These are phyloP conservation scores for Seminavis robusta DNA, from an alignment of 108 stramenopile genomes.

Conservation along the genomic window DNA sequence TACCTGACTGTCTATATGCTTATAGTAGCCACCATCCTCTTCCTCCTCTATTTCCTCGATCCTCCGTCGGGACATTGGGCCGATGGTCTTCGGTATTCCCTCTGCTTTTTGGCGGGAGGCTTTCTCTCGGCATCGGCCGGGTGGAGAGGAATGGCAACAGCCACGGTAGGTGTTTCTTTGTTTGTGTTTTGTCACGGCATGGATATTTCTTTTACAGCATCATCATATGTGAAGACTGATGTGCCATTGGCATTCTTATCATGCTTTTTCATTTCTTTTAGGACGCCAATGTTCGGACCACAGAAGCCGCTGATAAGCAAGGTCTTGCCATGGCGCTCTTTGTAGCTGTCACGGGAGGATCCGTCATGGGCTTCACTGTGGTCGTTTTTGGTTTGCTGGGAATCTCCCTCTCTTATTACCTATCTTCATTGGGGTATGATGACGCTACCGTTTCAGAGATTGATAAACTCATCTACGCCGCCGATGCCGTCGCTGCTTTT, in stretches of 20 bases:
- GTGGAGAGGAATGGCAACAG: slow-evolving; percentile 86
- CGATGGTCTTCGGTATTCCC: slow-evolving; percentile 78
- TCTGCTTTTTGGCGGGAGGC: slow-evolving; percentile 85
- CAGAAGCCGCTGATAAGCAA: slow-evolving; percentile 76
- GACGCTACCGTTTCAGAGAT: not conserved
- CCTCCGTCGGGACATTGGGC: slow-evolving; percentile 32
- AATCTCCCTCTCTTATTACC: slow-evolving; percentile 48
- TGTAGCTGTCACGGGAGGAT: slow-evolving; percentile 80
- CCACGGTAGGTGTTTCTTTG: slow-evolving; percentile 27
- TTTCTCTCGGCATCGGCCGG: slow-evolving; percentile 76
- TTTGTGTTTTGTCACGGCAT: too few species aligned
- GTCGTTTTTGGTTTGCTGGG: slow-evolving; percentile 49
- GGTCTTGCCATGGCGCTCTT: slow-evolving; percentile 79
- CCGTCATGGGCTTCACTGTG: slow-evolving; percentile 66
- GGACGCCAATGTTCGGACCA: slow-evolving; percentile 94
- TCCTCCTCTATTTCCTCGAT: slow-evolving; percentile 51
- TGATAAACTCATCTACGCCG: slow-evolving; percentile 21
- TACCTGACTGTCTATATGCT: slow-evolving; percentile 77
- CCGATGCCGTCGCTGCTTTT: slow-evolving; percentile 81
- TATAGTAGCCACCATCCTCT: slow-evolving; percentile 43
- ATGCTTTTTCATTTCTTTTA: not conserved
- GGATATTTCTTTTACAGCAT: too few species aligned
- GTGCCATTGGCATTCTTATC: too few species aligned
- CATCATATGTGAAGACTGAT: too few species aligned
- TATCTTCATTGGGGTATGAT: slow-evolving; percentile 48